A percentile compares a stretch with the other conserved stretches of the same genome.
Evolutionary conservation across 2,329 filamentous ascomycete species (phyloP).

Genomic region (Parastagonospora avenae): DNA sequence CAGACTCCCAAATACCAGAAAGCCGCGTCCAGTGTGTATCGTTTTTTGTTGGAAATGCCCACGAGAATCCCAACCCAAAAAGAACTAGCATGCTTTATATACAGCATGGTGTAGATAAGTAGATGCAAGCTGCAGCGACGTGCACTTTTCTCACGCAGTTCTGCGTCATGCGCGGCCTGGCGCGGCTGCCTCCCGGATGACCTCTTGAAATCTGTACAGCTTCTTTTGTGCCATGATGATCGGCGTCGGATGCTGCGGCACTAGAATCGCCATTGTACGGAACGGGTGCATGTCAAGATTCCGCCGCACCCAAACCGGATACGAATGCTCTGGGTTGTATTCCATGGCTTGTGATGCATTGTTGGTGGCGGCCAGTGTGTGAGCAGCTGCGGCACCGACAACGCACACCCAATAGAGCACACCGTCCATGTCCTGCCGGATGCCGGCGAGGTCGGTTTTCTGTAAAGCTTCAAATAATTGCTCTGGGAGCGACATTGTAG

Average conservation of each 20-base stretch:
- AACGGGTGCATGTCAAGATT: constrained; percentile 37
- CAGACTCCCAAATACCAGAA: too few relatives aligned
- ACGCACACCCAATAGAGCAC: constrained; percentile 42
- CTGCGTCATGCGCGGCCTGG: neutral
- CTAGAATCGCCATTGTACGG: constrained; percentile 29
- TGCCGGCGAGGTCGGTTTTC: constrained; percentile 26
- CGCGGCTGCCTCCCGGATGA: constrained; percentile 15
- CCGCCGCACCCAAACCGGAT: constrained; percentile 29
- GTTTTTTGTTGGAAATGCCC: too few relatives aligned
- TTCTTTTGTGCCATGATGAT: constrained; percentile 30
- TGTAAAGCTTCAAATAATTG: constrained; percentile 28
- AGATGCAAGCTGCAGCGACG: too few relatives aligned
- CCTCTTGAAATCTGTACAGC: constrained; percentile 34
- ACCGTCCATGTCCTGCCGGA: constrained; percentile 42
- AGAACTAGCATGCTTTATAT: too few relatives aligned
- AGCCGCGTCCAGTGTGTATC: too few relatives aligned
- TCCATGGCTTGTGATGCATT: constrained; percentile 9
- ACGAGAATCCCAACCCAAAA: too few relatives aligned
- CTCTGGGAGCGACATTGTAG: constrained; percentile 21
- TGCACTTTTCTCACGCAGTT: neutral
- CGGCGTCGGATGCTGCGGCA: constrained; percentile 35
- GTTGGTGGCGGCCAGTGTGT: constrained; percentile 14
- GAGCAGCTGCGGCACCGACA: constrained; percentile 39
- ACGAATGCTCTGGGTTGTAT: constrained; percentile 5
- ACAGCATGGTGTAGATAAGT: too few relatives aligned